A percentile compares a stretch with the other conserved stretches of the same genome.
phyloP scores from a whole-genome alignment of 441 rosid species.

The Capsella rubella region DNA sequence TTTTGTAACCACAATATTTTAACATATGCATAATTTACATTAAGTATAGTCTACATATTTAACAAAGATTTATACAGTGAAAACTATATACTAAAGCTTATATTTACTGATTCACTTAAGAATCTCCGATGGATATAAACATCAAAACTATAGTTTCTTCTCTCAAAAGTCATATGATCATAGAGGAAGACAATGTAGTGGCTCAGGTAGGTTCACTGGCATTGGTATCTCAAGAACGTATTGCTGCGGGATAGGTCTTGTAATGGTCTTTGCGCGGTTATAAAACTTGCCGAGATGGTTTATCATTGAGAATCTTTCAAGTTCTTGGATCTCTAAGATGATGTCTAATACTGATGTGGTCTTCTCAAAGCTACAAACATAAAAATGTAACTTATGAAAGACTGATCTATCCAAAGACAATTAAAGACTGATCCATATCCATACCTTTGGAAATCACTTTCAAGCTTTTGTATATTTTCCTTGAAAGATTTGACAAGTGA shows the following conservation, averaged over 20 bases:
- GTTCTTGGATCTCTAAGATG: constrained; percentile 70
- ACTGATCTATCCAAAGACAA: not conserved
- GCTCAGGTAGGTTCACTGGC: constrained; percentile 66
- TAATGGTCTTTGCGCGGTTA: constrained; percentile 52
- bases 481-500: constrained; percentile 46
- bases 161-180: constrained; percentile 42
- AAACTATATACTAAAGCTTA: constrained; percentile 27
- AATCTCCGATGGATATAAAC: constrained; percentile 1
- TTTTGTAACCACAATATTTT: not conserved
- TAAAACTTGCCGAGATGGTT: constrained; percentile 86
- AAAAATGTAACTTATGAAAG: not conserved
- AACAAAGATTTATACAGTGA: constrained; percentile 12
- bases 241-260: constrained; percentile 59
- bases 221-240: constrained; percentile 59
- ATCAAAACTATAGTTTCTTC: not conserved
- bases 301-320: constrained; percentile 70
- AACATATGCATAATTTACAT: not conserved
- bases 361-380: constrained; percentile 61
- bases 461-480: constrained; percentile 51
- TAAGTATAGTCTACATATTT: not conserved
- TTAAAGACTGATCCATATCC: not conserved
- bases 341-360: constrained; percentile 61
- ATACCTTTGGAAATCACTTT: constrained; percentile 55
- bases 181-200: constrained; percentile 75
- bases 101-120: not conserved